These are phyloP conservation scores for Neopestalotiopsis sp. DNA, from an alignment of 2,329 filamentous ascomycete genomes.

Conservation along the genomic window DNA sequence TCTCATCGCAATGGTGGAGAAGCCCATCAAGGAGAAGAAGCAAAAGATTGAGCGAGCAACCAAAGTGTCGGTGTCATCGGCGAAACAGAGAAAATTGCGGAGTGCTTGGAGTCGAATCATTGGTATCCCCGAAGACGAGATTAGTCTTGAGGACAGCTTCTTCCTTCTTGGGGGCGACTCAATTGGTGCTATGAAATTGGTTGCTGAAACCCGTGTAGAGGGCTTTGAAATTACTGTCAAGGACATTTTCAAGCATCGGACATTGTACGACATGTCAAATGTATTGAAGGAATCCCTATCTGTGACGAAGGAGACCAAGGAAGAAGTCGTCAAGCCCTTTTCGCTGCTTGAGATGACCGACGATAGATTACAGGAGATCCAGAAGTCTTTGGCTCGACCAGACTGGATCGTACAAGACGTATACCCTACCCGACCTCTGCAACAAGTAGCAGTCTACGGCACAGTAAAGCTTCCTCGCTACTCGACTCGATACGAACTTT, in stretches of 20 bases:
- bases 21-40: conserved; percentile 22
- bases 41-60: conserved; percentile 29
- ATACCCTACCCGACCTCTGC: conserved; percentile 63
- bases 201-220: conserved; percentile 56
- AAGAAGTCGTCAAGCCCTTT: conserved; percentile 50
- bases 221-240: conserved; percentile 58
- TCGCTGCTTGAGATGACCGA: conserved; percentile 51
- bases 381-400: conserved; percentile 55
- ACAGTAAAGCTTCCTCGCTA: conserved; percentile 64
- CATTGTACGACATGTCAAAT: conserved; percentile 59
- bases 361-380: conserved; percentile 53
- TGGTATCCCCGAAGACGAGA: conserved; percentile 47
- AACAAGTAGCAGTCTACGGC: conserved; percentile 63
- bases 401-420: conserved; percentile 60
- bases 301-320: conserved; percentile 22
- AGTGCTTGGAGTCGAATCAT: conserved; percentile 56
- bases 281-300: conserved; percentile 46
- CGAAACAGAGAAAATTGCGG: conserved; percentile 50
- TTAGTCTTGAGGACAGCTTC: conserved; percentile 62
- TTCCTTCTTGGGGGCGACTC: conserved; percentile 67
- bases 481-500: conserved; percentile 68
- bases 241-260: conserved; percentile 57
- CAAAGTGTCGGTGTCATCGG: conserved; percentile 44
- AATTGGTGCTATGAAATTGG: conserved; percentile 65
- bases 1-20: conserved; percentile 36